These are phyloP conservation scores for Schoenoplectus tabernaemontani DNA, from an alignment of 202 grass and related monocot genomes.

Conservation along the genomic window DNA sequence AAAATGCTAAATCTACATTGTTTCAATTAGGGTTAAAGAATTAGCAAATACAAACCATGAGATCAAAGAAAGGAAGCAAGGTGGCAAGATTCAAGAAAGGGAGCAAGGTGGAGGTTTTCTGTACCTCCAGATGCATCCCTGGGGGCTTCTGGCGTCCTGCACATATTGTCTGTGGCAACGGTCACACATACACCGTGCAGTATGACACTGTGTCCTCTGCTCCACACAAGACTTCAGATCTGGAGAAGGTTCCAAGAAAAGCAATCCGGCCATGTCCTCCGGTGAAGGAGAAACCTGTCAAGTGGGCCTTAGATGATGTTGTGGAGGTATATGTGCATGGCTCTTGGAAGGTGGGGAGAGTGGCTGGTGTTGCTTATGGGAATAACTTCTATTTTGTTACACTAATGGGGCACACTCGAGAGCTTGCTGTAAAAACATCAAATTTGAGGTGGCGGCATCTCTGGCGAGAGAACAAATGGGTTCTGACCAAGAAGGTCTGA, in stretches of 20 bases:
- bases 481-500: constrained; percentile 40
- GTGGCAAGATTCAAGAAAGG: constrained; percentile 47
- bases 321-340: constrained; percentile 46
- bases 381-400: constrained; percentile 22
- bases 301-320: constrained; percentile 34
- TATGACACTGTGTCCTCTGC: constrained; percentile 22
- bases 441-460: constrained; percentile 11
- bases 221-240: background rate
- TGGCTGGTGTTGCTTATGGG: constrained; percentile 19
- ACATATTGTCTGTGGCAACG: constrained; percentile 46
- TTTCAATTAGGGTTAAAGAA: constrained; percentile 8
- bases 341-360: constrained; percentile 24
- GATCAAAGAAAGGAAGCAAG: constrained; percentile 22
- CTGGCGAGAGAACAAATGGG: constrained; percentile 32
- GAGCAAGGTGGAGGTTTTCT: constrained; percentile 43
- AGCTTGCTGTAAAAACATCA: constrained; percentile 11
- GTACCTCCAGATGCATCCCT: background rate
- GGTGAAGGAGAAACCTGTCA: background rate
- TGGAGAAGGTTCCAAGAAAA: constrained; percentile 33
- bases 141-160: constrained; percentile 47
- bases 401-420: background rate
- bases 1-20: background rate
- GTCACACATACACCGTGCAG: constrained; percentile 43
- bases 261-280: constrained; percentile 43
- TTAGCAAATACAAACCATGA: constrained; percentile 13